Percentiles rank a stretch among this genome's conserved stretches.
These are phyloP conservation scores for Candida yuanshanica DNA, from an alignment of 805 yeast species.

Conservation along the genomic window DNA sequence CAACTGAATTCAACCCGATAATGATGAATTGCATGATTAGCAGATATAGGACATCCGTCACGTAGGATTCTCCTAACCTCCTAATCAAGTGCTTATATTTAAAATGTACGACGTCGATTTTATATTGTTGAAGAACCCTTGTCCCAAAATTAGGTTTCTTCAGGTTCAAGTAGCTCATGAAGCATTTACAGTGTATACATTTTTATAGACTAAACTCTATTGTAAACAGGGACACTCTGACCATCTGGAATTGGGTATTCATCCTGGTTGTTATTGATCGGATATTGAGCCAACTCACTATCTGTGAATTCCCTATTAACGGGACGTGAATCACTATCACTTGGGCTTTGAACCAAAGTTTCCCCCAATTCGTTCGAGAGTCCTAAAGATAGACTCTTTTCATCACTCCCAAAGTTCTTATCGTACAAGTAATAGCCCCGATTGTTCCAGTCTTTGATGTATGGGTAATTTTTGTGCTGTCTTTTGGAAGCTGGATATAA, in stretches of 20 bases:
- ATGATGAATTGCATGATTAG: too few relatives aligned
- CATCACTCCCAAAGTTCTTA: slow-evolving; percentile 12
- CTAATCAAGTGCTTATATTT: too few relatives aligned
- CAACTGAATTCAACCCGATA: too few relatives aligned
- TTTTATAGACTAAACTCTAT: neutral
- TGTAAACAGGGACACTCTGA: slow-evolving; percentile 6
- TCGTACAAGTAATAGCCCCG: slow-evolving; percentile 22
- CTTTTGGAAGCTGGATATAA: slow-evolving; percentile 55
- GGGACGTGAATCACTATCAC: neutral
- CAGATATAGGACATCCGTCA: too few relatives aligned
- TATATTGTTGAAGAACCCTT: too few relatives aligned
- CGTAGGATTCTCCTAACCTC: too few relatives aligned
- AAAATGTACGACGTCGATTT: too few relatives aligned
- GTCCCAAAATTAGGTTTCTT: too few relatives aligned
- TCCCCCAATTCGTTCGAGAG: slow-evolving; percentile 4
- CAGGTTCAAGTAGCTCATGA: too few relatives aligned
- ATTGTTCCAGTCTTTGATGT: slow-evolving; percentile 20
- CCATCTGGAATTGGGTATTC: slow-evolving; percentile 23
- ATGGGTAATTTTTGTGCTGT: slow-evolving; percentile 18
- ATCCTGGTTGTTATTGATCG: slow-evolving; percentile 11
- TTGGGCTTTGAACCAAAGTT: neutral
- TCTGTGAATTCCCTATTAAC: slow-evolving; percentile 18
- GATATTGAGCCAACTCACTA: slow-evolving; percentile 19
- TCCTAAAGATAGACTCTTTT: slow-evolving; percentile 1
- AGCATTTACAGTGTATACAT: too few relatives aligned